These are phyloP conservation scores for Mimosa bimucronata DNA, from an alignment of 306 rosid genomes.

Conservation along the genomic window DNA sequence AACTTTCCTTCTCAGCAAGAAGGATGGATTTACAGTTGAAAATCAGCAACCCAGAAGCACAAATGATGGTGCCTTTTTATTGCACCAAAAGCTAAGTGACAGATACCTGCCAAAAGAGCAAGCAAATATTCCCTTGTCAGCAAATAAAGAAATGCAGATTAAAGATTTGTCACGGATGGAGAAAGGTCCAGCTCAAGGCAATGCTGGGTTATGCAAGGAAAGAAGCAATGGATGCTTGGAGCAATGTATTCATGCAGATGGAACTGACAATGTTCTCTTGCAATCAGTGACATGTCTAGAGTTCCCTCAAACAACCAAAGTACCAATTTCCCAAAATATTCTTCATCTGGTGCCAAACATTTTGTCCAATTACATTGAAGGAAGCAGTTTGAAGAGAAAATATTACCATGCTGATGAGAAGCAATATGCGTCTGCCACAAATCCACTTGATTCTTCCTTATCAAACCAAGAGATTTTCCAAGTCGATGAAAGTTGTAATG, in stretches of 20 bases:
- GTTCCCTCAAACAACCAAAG: slow-evolving; percentile 39
- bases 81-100: slow-evolving; percentile 39
- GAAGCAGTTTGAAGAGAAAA: slow-evolving; percentile 57
- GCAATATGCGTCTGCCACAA: slow-evolving; percentile 33
- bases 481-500: slow-evolving; percentile 41
- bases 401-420: slow-evolving; percentile 40
- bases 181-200: slow-evolving; percentile 42
- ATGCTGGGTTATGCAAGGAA: slow-evolving; percentile 43
- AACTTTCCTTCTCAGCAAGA: slow-evolving; percentile 34
- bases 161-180: slow-evolving; percentile 32
- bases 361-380: slow-evolving; percentile 45
- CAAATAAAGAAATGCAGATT: slow-evolving; percentile 35
- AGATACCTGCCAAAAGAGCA: slow-evolving; percentile 38
- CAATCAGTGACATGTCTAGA: slow-evolving; percentile 42
- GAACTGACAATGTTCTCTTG: slow-evolving; percentile 31
- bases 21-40: slow-evolving; percentile 40
- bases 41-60: slow-evolving; percentile 39
- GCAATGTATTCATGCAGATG: slow-evolving; percentile 44
- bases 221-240: slow-evolving; percentile 42
- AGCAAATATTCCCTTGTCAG: slow-evolving; percentile 40
- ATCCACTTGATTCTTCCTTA: slow-evolving; percentile 42
- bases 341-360: slow-evolving; percentile 39
- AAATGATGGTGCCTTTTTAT: slow-evolving; percentile 34
- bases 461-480: slow-evolving; percentile 48
- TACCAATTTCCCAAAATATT: slow-evolving; percentile 34